phyloP scores from a whole-genome alignment of 1,284 basidiomycete species.

The Rhodotorula sp. region DNA sequence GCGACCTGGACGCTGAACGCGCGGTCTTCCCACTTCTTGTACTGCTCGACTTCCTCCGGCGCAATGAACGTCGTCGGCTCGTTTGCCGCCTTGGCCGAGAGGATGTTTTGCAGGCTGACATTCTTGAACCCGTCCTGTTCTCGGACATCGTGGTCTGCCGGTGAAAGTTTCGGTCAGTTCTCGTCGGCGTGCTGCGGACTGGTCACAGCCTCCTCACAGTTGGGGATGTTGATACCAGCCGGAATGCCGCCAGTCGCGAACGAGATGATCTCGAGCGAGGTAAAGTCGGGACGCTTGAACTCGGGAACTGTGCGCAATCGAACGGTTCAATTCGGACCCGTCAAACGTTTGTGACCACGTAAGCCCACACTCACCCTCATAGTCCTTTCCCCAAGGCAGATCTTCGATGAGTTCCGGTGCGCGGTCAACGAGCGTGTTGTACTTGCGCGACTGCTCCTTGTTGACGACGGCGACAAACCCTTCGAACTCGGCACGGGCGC shows the following conservation, averaged over 20 bases:
- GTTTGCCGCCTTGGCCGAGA: constrained; percentile 76
- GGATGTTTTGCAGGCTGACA: constrained; percentile 62
- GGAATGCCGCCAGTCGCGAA: constrained; percentile 79
- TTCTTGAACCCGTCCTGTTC: constrained; percentile 73
- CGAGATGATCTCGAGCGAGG: constrained; percentile 52
- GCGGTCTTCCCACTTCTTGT: constrained; percentile 69
- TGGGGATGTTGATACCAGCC: constrained; percentile 59
- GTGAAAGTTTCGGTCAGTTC: too few relatives aligned
- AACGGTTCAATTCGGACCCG: background rate
- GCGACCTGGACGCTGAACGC: constrained; percentile 69
- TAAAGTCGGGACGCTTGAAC: constrained; percentile 82
- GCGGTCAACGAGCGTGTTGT: constrained; percentile 67
- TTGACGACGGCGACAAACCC: constrained; percentile 79
- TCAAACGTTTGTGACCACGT: background rate
- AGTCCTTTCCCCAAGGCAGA: constrained; percentile 76
- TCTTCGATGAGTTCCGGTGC: constrained; percentile 74
- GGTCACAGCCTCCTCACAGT: constrained; percentile 60
- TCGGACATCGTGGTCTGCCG: constrained; percentile 63
- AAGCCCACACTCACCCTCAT: constrained; percentile 63
- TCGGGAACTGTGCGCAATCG: constrained; percentile 18
- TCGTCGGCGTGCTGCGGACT: too few relatives aligned
- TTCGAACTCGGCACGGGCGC: constrained; percentile 71
- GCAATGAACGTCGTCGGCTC: constrained; percentile 70
- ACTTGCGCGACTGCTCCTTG: constrained; percentile 47
- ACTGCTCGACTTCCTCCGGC: constrained; percentile 65